Base-by-base conservation (phyloP, 2,329 filamentous ascomycete species). In the Xylariaceae sp. region DNA sequence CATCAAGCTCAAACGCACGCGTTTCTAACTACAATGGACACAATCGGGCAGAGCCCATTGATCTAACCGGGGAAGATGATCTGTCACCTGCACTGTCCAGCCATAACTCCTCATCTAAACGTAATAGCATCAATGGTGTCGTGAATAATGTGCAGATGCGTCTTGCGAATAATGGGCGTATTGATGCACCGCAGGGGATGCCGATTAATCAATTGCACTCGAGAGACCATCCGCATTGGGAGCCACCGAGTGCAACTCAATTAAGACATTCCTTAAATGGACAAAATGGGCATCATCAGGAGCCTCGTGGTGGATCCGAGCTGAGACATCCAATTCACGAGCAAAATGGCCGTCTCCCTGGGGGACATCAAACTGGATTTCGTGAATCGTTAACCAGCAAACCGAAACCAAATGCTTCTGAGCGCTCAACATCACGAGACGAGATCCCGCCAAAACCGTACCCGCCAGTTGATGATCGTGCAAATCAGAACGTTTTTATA, bases 61-160 rank as follows among this genome's bases (percentile, higher is more conserved):
- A 63, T 41, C 57, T 62, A 40, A 64, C 60, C 3, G 42, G 28
- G n/a, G 62, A 63, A 18, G 56, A 63, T 18, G 46, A 54, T 47
- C 19, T 16, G 36, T 19, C 40, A 45, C n/a, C 49, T 41, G 12
- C 31, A 31, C 7, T 43, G 19, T 36, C 28, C n/a, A 50, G 50
- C 18, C 38, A 16, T 31, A 45, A 31, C 40, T 11, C 42, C 51
- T 33, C 31, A 28, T 22, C 28, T 14, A 33, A 51, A 14, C 36
- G 5, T 33, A n/a, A 38, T 41, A 14, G 36, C 13, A 28, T 36
- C 7, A 49, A 55, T 47, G 51, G 51, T 36, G 48, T 36, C 12
- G 12, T 47, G 31, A 38, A 6, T 16, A 31, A 10, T 28, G 22
- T 4, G 22, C 22, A 28, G 22, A 4, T 28, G 22, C 22, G 22